phyloP scores from a whole-genome alignment of 2,329 filamentous ascomycete genomes.

The Aspergillus sp. region DNA sequence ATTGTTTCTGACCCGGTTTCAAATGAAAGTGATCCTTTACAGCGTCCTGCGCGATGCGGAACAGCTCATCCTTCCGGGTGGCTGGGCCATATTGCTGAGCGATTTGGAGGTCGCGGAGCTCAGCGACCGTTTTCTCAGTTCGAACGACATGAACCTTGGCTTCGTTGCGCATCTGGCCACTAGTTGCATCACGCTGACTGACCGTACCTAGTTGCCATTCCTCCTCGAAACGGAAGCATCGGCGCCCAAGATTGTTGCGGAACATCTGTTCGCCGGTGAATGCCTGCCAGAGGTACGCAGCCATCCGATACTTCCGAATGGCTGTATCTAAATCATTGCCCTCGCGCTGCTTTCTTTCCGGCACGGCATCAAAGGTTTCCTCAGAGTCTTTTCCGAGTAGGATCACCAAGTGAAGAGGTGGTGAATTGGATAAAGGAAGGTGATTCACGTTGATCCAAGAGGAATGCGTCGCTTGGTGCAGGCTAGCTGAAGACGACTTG shows the following conservation, averaged over 20 bases:
- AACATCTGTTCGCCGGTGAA: slow-evolving; percentile 98
- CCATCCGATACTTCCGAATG: slow-evolving; percentile 89
- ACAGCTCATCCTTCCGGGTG: slow-evolving; percentile 73
- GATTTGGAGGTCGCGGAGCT: slow-evolving; percentile 76
- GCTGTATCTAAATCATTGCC: slow-evolving; percentile 82
- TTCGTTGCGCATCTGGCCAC: slow-evolving; percentile 80
- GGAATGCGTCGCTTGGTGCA: slow-evolving; percentile 71
- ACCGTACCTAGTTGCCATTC: slow-evolving; percentile 87
- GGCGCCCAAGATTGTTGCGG: slow-evolving; percentile 81
- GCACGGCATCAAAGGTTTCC: slow-evolving; percentile 80
- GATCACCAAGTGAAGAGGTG: slow-evolving; percentile 87
- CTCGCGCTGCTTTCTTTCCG: slow-evolving; percentile 74
- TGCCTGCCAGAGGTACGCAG: slow-evolving; percentile 94
- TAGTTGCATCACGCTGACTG: slow-evolving; percentile 73
- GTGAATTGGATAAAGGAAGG: slow-evolving; percentile 75
- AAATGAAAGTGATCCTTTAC: slow-evolving; percentile 78
- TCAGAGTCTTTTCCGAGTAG: slow-evolving; percentile 86
- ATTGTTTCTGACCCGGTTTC: slow-evolving; percentile 77
- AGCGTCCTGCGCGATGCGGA: slow-evolving; percentile 75
- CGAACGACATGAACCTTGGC: slow-evolving; percentile 87
- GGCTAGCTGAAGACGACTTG: slow-evolving; percentile 69
- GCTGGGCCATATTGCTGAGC: slow-evolving; percentile 77
- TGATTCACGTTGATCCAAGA: slow-evolving; percentile 85
- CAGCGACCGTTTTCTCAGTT: slow-evolving; percentile 79
- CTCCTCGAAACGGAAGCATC: slow-evolving; percentile 89